phyloP scores from a whole-genome alignment of 305 asterid species.

The Rubia peregrina region DNA sequence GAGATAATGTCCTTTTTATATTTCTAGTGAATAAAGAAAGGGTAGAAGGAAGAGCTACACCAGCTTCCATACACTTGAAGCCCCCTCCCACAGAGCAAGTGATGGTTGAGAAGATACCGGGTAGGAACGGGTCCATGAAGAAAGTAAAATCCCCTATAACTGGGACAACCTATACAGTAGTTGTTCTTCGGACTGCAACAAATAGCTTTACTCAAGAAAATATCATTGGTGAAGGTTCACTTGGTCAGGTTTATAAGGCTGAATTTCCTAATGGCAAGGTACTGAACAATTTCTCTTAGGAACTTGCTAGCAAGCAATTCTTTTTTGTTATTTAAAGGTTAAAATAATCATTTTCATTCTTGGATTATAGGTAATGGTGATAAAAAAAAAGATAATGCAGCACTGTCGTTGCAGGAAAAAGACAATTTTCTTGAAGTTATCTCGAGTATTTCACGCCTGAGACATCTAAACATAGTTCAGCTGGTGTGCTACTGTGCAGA shows the following conservation, averaged over 20 bases:
- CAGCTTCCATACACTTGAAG: conserved; percentile 49
- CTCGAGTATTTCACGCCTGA: conserved; percentile 79
- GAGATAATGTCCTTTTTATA: conserved; percentile 9
- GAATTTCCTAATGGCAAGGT: conserved; percentile 91
- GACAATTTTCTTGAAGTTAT: conserved; percentile 81
- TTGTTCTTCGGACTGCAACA: conserved; percentile 82
- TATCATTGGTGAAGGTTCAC: conserved; percentile 92
- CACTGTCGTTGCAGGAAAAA: conserved; percentile 82
- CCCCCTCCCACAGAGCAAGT: conserved; percentile 62
- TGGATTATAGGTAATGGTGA: conserved; percentile 56
- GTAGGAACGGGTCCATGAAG: conserved; percentile 65
- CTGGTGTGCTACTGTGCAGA: conserved; percentile 86
- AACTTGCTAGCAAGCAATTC: not conserved
- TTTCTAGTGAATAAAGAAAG: conserved; percentile 50
- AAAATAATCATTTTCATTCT: conserved; percentile 8
- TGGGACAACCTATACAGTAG: conserved; percentile 72
- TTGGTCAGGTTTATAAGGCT: conserved; percentile 91
- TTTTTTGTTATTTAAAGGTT: too few relatives aligned
- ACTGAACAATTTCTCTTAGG: conserved; percentile 12
- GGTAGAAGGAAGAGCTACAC: conserved; percentile 59
- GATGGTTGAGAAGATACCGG: conserved; percentile 55
- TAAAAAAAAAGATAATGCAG: conserved; percentile 79
- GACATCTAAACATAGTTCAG: conserved; percentile 86
- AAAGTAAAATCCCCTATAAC: conserved; percentile 67
- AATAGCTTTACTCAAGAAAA: conserved; percentile 98